These are phyloP conservation scores for Rhizopus delemar DNA, from an alignment of 371 early-diverging fungal genomes.

Conservation along the genomic window DNA sequence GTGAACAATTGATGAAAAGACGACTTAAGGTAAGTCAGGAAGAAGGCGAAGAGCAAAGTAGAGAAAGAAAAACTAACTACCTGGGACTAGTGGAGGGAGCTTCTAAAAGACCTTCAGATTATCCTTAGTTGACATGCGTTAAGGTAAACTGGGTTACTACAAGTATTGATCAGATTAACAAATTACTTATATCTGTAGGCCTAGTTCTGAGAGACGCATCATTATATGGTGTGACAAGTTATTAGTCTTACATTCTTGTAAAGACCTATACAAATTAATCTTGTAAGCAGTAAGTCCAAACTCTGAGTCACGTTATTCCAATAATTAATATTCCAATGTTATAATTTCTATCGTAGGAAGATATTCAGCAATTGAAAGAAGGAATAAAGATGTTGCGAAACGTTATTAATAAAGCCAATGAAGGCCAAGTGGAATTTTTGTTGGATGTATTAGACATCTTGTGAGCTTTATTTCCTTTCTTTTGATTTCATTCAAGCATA, in stretches of 20 bases:
- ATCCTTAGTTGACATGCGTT: not conserved
- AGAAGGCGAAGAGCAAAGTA: too few relatives aligned
- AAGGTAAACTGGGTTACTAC: not conserved
- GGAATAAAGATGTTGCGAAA: not conserved
- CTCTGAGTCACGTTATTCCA: not conserved
- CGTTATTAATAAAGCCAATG: not conserved
- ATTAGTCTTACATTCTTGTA: not conserved
- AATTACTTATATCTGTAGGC: not conserved
- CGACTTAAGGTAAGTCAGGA: too few relatives aligned
- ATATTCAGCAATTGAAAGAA: not conserved
- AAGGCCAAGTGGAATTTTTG: not conserved
- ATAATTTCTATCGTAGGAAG: constrained; percentile 1
- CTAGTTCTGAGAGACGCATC: not conserved
- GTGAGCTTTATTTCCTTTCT: not conserved
- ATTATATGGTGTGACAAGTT: not conserved
- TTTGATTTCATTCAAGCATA: constrained; percentile 4
- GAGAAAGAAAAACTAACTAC: too few relatives aligned
- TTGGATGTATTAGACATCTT: not conserved
- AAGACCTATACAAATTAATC: not conserved
- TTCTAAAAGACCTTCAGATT: too few relatives aligned
- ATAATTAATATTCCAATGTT: not conserved
- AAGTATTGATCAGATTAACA: not conserved
- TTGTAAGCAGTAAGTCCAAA: not conserved
- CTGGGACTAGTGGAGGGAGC: too few relatives aligned
- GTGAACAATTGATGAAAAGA: too few relatives aligned